phyloP scores from a whole-genome alignment of 768 basidiomycete species.

The Peribolospora kevripleyi region DNA sequence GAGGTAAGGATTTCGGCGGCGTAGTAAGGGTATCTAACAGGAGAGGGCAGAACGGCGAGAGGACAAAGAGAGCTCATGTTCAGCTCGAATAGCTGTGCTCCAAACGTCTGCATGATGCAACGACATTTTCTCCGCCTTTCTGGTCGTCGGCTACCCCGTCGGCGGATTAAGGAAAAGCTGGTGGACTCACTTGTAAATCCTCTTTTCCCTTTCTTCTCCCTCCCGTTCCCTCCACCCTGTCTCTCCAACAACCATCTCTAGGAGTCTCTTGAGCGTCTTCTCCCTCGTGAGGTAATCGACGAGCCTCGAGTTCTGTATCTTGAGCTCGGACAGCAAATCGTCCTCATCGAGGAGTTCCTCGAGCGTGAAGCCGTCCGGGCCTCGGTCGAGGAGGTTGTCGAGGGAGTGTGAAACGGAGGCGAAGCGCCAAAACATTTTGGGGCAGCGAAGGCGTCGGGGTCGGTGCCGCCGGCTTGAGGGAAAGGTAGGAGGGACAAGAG shows the following conservation, averaged over 20 bases:
- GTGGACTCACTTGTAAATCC: slow-evolving; percentile 42
- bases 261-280: slow-evolving; percentile 52
- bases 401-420: slow-evolving; percentile 16
- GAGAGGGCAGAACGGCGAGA: background rate
- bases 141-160: background rate
- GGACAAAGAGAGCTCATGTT: background rate
- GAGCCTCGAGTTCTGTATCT: slow-evolving; percentile 69
- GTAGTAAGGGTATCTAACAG: slow-evolving; percentile 62
- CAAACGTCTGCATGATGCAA: background rate
- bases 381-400: slow-evolving; percentile 63
- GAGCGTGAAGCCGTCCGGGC: slow-evolving; percentile 48
- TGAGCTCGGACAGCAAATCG: slow-evolving; percentile 84
- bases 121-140: background rate
- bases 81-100: slow-evolving; percentile 4
- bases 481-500: too few species aligned
- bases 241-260: slow-evolving; percentile 67
- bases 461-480: too few species aligned
- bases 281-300: slow-evolving; percentile 64
- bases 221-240: slow-evolving; percentile 57
- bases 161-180: background rate
- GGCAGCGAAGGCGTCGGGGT: too few species aligned
- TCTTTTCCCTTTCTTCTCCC: slow-evolving; percentile 12
- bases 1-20: slow-evolving; percentile 87
- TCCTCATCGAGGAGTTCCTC: slow-evolving; percentile 83
- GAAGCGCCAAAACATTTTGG: too few species aligned